Percentiles rank a stretch among this genome's conserved stretches.
Conservation (phyloP, 2,329 filamentous ascomycete genomes). For the Sarocladium kiliense region DNA sequence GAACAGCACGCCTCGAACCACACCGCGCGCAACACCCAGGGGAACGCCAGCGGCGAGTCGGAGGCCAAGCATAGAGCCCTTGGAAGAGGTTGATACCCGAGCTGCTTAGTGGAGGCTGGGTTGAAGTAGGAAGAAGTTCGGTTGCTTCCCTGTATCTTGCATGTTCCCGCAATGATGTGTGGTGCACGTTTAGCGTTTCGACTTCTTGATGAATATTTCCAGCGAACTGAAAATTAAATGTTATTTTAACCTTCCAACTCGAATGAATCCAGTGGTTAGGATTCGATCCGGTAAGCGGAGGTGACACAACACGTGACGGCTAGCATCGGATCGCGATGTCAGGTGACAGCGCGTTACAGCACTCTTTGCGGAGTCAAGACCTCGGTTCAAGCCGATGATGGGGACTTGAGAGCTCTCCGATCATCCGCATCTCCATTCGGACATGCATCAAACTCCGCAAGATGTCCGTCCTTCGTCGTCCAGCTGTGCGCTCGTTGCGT, state of each 20-base stretch:
- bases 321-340: slow-evolving; percentile 1
- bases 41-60: slow-evolving; percentile 32
- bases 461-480: not conserved
- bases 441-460: not conserved
- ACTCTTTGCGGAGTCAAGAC: not conserved
- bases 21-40: slow-evolving; percentile 30
- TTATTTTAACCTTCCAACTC: no score
- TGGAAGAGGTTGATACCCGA: slow-evolving; percentile 3
- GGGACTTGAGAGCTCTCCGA: no score
- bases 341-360: not conserved
- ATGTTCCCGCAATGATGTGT: not conserved
- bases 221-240: no score
- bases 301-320: not conserved
- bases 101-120: not conserved
- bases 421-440: not conserved
- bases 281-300: no score
- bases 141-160: not conserved
- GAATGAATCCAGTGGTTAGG: no score
- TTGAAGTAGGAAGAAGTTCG: no score
- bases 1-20: slow-evolving; percentile 29
- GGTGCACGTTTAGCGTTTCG: not conserved
- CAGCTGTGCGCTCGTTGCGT: not conserved
- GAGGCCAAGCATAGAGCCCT: slow-evolving; percentile 18
- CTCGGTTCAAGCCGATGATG: not conserved
- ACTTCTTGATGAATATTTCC: no score